Conservation (phyloP, 495 filamentous ascomycete species). For the Hypoxylon fuscum region DNA sequence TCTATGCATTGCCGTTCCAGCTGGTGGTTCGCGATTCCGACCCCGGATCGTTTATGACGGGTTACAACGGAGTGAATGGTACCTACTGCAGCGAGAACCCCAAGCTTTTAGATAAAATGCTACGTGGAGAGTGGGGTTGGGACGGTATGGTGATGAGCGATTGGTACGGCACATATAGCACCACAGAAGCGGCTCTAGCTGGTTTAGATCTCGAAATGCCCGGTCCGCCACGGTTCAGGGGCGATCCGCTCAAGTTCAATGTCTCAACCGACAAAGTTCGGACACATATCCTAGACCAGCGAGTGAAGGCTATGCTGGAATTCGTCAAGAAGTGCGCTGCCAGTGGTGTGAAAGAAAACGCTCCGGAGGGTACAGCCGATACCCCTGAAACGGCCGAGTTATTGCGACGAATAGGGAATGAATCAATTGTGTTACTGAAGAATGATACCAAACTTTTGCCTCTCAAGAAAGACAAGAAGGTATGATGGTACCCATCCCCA, state of each 20-base stretch:
- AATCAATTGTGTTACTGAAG: slow-evolving; percentile 77
- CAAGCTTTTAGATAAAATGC: slow-evolving; percentile 67
- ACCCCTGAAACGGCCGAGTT: slow-evolving; percentile 56
- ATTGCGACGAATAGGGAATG: slow-evolving; percentile 71
- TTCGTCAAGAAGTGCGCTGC: slow-evolving; percentile 66
- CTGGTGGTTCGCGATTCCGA: slow-evolving; percentile 71
- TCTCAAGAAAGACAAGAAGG: slow-evolving; percentile 68
- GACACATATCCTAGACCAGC: slow-evolving; percentile 66
- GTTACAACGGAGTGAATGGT: slow-evolving; percentile 80
- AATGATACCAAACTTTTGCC: slow-evolving; percentile 74
- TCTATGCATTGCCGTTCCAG: slow-evolving; percentile 80
- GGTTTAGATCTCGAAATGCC: slow-evolving; percentile 82
- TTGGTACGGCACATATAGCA: slow-evolving; percentile 78
- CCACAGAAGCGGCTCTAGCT: slow-evolving; percentile 70
- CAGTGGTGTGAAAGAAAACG: slow-evolving; percentile 63
- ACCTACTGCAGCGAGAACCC: slow-evolving; percentile 73
- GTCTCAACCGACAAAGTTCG: slow-evolving; percentile 66
- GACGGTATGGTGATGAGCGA: slow-evolving; percentile 76
- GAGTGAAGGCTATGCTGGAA: slow-evolving; percentile 69
- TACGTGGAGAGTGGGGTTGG: slow-evolving; percentile 77
- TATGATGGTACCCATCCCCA: slow-evolving; percentile 13
- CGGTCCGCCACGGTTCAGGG: slow-evolving; percentile 72
- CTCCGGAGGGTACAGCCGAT: slow-evolving; percentile 50
- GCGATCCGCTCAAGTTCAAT: slow-evolving; percentile 66
- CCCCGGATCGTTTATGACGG: slow-evolving; percentile 76